Conservation (phyloP, 805 yeast genomes). For the Candida caryicola region DNA sequence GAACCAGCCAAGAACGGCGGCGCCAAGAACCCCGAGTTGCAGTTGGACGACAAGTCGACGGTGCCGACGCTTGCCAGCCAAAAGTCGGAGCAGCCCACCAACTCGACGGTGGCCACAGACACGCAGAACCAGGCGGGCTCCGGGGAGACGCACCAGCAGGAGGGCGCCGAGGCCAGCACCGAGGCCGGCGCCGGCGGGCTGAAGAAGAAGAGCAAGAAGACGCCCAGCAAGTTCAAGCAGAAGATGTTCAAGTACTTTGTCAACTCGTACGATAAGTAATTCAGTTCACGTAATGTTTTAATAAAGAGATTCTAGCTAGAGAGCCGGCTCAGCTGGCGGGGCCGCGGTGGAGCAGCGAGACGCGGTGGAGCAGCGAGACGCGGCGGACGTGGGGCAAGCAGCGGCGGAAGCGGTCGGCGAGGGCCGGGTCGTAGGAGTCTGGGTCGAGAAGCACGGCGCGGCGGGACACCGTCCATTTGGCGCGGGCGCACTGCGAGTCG, state of each 20-base stretch:
- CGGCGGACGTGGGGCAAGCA: too few species aligned
- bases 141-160: neutral
- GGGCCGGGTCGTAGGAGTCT: too few species aligned
- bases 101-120: conserved; percentile 9
- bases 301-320: too few species aligned
- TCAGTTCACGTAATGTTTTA: neutral
- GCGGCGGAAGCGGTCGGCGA: too few species aligned
- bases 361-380: too few species aligned
- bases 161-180: neutral
- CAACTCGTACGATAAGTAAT: conserved; percentile 21
- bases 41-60: conserved; percentile 8
- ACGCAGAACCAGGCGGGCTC: conserved; percentile 2
- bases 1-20: too few species aligned
- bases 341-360: too few species aligned
- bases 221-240: conserved; percentile 16
- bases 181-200: too few species aligned
- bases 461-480: too few species aligned
- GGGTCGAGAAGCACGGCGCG: too few species aligned
- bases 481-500: too few species aligned
- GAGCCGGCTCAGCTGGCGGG: too few species aligned
- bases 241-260: conserved; percentile 31
- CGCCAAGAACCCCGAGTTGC: conserved; percentile 1
- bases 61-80: conserved; percentile 6
- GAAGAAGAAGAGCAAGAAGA: conserved; percentile 10
- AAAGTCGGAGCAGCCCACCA: conserved; percentile 8